A percentile compares a stretch with the other conserved stretches of the same genome.
These are phyloP conservation scores for Circinella minor DNA, from an alignment of 371 early-diverging fungal species.

Conservation along the genomic window DNA sequence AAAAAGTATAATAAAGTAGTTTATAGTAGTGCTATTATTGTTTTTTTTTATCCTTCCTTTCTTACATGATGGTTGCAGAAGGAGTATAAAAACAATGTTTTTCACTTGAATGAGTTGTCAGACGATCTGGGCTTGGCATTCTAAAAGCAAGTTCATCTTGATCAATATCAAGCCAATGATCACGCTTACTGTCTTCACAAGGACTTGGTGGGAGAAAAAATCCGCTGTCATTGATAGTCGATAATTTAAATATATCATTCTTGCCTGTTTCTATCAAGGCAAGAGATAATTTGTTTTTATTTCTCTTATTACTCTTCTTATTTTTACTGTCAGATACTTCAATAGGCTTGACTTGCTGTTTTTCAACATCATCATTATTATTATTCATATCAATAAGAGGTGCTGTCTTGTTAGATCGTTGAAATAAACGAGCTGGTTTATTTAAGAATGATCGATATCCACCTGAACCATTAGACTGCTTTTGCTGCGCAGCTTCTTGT, in stretches of 20 bases:
- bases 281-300: slow-evolving; percentile 13
- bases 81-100: slow-evolving; percentile 44
- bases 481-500: not conserved
- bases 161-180: slow-evolving; percentile 32
- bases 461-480: not conserved
- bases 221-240: slow-evolving; percentile 45
- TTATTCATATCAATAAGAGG: slow-evolving; percentile 5
- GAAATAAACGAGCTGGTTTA: slow-evolving; percentile 10
- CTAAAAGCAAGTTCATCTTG: slow-evolving; percentile 33
- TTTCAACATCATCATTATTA: too few species aligned
- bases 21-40: too few species aligned
- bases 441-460: slow-evolving; percentile 7
- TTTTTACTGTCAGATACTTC: not conserved
- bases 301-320: slow-evolving; percentile 1
- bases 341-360: not conserved
- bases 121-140: slow-evolving; percentile 38
- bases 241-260: slow-evolving; percentile 39
- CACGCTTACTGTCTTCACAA: slow-evolving; percentile 28
- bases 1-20: not conserved
- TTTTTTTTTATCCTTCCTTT: too few species aligned
- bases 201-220: slow-evolving; percentile 50
- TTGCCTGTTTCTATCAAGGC: slow-evolving; percentile 34
- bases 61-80: slow-evolving; percentile 22
- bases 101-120: slow-evolving; percentile 25
- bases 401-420: slow-evolving; percentile 22